Evolutionary conservation across 2,329 filamentous ascomycete species (phyloP).

Genomic region (Pseudophaeomoniella oleicola): DNA sequence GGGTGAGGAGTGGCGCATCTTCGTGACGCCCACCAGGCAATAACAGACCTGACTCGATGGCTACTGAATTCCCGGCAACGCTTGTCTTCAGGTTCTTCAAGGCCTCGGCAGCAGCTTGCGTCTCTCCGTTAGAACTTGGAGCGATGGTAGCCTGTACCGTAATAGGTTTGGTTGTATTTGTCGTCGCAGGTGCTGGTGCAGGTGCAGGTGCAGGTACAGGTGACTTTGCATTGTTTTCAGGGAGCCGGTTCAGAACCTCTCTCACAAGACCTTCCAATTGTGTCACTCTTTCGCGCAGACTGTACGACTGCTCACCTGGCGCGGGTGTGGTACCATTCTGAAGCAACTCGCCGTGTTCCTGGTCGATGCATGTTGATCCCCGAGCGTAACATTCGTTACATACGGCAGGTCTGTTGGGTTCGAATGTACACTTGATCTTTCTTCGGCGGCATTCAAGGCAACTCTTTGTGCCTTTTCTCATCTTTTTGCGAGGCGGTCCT

Average conservation of each 20-base stretch:
- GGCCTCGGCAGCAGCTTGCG: constrained; percentile 9
- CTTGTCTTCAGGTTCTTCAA: constrained; percentile 11
- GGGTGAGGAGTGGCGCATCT: constrained; percentile 20
- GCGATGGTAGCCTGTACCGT: neutral
- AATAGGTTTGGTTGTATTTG: neutral
- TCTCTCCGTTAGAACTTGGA: neutral
- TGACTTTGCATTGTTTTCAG: constrained; percentile 13
- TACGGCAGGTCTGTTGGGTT: constrained; percentile 15
- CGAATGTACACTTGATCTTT: constrained; percentile 28
- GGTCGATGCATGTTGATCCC: constrained; percentile 23
- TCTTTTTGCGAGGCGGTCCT: constrained; percentile 24
- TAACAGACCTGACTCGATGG: constrained; percentile 8
- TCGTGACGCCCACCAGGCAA: constrained; percentile 15
- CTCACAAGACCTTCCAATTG: constrained; percentile 22
- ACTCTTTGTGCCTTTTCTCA: constrained; percentile 28
- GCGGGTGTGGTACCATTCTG: constrained; percentile 9
- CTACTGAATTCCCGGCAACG: constrained; percentile 1
- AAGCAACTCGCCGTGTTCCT: constrained; percentile 18
- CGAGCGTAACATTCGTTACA: constrained; percentile 27
- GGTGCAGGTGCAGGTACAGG: too few species aligned
- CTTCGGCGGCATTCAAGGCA: constrained; percentile 27
- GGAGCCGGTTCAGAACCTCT: constrained; percentile 17
- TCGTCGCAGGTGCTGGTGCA: neutral
- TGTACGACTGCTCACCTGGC: constrained; percentile 17
- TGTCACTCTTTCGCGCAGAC: constrained; percentile 22